Evolutionary conservation across 2,329 filamentous ascomycete species (phyloP), one percentile per base, ranked within the genome.

Genomic region (Blastomyces silverae): DNA sequence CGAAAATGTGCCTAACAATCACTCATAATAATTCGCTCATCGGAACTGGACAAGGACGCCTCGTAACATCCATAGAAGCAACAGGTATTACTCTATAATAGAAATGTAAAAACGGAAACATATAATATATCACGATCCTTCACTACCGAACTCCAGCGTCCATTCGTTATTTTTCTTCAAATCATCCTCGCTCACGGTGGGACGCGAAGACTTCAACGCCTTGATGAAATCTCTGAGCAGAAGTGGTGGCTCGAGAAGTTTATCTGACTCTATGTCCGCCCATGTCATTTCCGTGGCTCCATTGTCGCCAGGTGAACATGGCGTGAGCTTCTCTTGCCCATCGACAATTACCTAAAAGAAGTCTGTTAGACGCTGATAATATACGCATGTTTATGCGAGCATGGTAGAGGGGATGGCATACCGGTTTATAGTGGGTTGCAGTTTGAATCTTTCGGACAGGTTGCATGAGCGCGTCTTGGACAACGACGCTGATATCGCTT

Each of bases 401-500:
- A 31, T 8, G 42, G 58, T 34, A 22, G 17, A 59, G 25, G 34
- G 25, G 20, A 57, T 70, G 75, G 61, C 75, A 61, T 81, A 93
- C 93, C 81, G 90, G 88, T 78, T 97, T 97, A 79, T 97, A 99
- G 80, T 99, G 94, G 63, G 94, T 99, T 22, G 94, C 93, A 68
- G 92, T 96, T 76, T 97, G 89, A 70, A 99, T 97, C 79, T 97
- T 95, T 67, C 94, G 85, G 67, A 99, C 90, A 1, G 94, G 95
- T 74, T 97, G 92, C 94, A 99, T 99, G 50, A 99, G 81, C 0
- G 94, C 94, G 75, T 95, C 90, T 77, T 99, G 94, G 25, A 97
- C 94, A 3, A 91, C 92, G 73, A 97, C 97, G 72, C 85, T 87
- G 71, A 99, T 97, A 85, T 99, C 94, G 68, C 90, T 95, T 46